Evolutionary conservation across 768 basidiomycete species (phyloP), one percentile per base, ranked within the genome.

Genomic region (Cubamyces sp.): DNA sequence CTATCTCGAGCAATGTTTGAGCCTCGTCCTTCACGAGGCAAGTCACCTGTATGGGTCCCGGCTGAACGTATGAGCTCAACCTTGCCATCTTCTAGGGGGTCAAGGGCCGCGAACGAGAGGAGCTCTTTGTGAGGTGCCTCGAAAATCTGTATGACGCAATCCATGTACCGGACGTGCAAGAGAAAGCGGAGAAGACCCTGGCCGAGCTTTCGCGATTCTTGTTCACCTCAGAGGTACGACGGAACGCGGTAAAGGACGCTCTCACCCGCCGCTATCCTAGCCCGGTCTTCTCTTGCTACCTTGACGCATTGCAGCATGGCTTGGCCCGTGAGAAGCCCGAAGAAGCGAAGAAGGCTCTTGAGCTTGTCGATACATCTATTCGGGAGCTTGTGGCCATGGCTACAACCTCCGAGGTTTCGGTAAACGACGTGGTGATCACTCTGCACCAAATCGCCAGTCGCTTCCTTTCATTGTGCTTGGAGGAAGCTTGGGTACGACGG

Each of bases 401-500:
- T 19, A 75, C 76, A 46, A 79, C 81, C 39, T 74, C 77, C 26
- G 77, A 79, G 58, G 77, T 82, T 28, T 74, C 78, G 3, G 74
- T 77, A 28, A 82, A 81, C 54, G 88, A 90, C 62, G 77, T 90
- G 45, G 77, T 87, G 52, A 78, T 81, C 7, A 84, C 93, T 39
- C 76, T 98, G 51, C 90, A 94, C 69, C 89, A 94, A 66, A 81
- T 98, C 46, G 87, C 91, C 6, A 85, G 85, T 63, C 87, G 92
- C 16, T 92, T 98, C 76, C 87, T 84, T 46, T 86, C 90, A 2
- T 79, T 97, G 25, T 97, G 96, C 70, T 83, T 95, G 57, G 96
- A 97, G 60, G 94, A 95, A 69, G 82, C 91, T 0, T 97, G 96
- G 96, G 82, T 82, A 3, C 82, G 86, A 57, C 97, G 98, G 74